phyloP scores from a whole-genome alignment of 2,329 filamentous ascomycete genomes.

The Alternaria gaisen region DNA sequence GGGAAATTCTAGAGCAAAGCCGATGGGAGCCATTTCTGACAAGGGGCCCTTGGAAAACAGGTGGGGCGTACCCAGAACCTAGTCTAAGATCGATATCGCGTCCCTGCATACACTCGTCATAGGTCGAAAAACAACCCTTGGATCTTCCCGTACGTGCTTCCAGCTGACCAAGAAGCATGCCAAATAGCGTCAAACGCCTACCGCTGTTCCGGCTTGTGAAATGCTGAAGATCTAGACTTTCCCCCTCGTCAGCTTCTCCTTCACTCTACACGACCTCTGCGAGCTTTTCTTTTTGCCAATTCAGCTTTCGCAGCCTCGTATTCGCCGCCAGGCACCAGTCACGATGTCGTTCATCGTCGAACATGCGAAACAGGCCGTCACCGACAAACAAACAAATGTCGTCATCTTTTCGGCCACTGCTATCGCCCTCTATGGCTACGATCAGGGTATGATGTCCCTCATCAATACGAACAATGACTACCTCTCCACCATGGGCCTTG shows the following conservation, averaged over 20 bases:
- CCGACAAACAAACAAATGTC: slow-evolving; percentile 57
- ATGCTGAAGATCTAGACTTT: not conserved
- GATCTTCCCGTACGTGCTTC: slow-evolving; percentile 10
- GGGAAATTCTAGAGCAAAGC: not conserved
- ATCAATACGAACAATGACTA: slow-evolving; percentile 66
- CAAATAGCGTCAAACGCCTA: slow-evolving; percentile 9
- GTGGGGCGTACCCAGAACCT: slow-evolving; percentile 19
- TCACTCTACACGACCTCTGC: not conserved
- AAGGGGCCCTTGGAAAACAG: slow-evolving; percentile 9
- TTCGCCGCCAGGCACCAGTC: not conserved
- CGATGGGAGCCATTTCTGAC: not conserved
- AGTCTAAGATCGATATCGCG: slow-evolving; percentile 23
- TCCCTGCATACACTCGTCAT: slow-evolving; percentile 31
- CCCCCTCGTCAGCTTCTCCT: not conserved
- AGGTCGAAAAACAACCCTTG: slow-evolving; percentile 9
- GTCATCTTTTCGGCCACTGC: slow-evolving; percentile 63
- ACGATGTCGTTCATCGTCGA: slow-evolving; percentile 14
- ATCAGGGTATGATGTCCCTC: slow-evolving; percentile 60
- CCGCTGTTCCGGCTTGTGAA: slow-evolving; percentile 4
- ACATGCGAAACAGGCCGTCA: slow-evolving; percentile 26
- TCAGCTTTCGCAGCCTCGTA: not conserved
- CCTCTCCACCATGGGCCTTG: slow-evolving; percentile 66
- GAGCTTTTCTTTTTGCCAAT: not conserved
- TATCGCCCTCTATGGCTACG: slow-evolving; percentile 64
- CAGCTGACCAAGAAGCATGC: slow-evolving; percentile 26